Percentiles rank a stretch among this genome's conserved stretches.
These are phyloP conservation scores for Argentina anserina DNA, from an alignment of 306 rosid species.

Conservation along the genomic window DNA sequence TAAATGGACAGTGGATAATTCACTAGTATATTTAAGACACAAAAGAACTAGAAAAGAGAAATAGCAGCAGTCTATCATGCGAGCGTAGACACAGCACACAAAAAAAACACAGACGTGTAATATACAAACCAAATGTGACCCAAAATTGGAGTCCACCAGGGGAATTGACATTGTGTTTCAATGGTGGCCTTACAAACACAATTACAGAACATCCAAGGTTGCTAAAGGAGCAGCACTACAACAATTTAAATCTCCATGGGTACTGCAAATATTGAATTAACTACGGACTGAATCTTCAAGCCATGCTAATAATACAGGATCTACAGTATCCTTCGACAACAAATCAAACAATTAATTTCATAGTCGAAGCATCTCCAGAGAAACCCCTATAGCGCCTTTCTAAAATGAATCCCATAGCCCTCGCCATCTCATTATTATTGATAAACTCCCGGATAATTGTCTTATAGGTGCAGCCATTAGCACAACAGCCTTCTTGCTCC, in stretches of 20 bases:
- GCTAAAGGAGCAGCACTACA: not conserved
- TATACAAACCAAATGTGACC: not conserved
- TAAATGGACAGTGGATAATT: too few relatives aligned
- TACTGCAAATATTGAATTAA: too few relatives aligned
- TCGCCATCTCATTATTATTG: not conserved
- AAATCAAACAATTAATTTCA: not conserved
- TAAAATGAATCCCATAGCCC: not conserved
- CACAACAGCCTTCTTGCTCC: not conserved
- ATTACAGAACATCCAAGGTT: not conserved
- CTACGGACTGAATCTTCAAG: not conserved
- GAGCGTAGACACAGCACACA: too few relatives aligned
- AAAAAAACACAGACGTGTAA: too few relatives aligned
- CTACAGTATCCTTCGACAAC: not conserved
- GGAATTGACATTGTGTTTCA: not conserved
- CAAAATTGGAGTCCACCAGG: not conserved
- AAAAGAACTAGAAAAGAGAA: not conserved
- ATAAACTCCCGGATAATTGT: not conserved
- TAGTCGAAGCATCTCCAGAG: not conserved
- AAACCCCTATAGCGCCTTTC: not conserved
- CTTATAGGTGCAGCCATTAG: not conserved
- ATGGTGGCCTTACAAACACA: too few relatives aligned
- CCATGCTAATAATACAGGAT: not conserved
- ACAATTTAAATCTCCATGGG: not conserved
- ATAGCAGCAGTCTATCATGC: too few relatives aligned
- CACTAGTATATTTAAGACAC: too few relatives aligned